phyloP scores from a whole-genome alignment of 441 rosid genomes.

The Populus hybrid region DNA sequence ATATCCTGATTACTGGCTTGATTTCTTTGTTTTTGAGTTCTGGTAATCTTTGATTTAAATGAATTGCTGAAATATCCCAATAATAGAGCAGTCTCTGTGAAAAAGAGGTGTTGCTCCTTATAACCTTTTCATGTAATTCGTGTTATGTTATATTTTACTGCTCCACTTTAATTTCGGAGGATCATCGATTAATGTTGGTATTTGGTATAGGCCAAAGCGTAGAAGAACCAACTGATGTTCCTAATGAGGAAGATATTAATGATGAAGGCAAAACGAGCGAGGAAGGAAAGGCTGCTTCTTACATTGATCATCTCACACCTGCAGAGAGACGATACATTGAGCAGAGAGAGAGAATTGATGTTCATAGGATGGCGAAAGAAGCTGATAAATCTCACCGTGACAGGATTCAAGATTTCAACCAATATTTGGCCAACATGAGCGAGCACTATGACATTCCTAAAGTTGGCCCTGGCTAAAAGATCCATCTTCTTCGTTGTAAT shows the following conservation, averaged over 20 bases:
- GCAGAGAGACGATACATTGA: slow-evolving; percentile 60
- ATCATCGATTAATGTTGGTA: not conserved
- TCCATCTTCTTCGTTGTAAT: not conserved
- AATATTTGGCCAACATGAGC: slow-evolving; percentile 68
- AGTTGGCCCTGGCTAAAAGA: slow-evolving; percentile 60
- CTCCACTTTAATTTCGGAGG: not conserved
- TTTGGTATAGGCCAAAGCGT: slow-evolving; percentile 25
- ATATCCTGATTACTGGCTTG: not conserved
- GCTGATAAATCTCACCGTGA: slow-evolving; percentile 66
- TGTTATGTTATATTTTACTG: not conserved
- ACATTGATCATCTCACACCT: slow-evolving; percentile 51
- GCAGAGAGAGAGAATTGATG: slow-evolving; percentile 54
- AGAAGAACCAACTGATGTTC: slow-evolving; percentile 24
- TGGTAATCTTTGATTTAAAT: not conserved
- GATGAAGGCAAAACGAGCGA: slow-evolving; percentile 28
- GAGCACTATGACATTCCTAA: slow-evolving; percentile 80
- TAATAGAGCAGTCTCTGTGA: not conserved
- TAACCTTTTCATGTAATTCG: not conserved
- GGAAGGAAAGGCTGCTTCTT: slow-evolving; percentile 33
- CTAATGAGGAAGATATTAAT: slow-evolving; percentile 21
- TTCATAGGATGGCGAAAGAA: slow-evolving; percentile 55
- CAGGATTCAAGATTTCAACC: slow-evolving; percentile 71
- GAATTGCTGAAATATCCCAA: not conserved
- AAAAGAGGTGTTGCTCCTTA: not conserved
- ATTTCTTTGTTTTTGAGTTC: too few relatives aligned